Conservation (phyloP, 2,329 filamentous ascomycete species). For the Arthrobotrys conoides region DNA sequence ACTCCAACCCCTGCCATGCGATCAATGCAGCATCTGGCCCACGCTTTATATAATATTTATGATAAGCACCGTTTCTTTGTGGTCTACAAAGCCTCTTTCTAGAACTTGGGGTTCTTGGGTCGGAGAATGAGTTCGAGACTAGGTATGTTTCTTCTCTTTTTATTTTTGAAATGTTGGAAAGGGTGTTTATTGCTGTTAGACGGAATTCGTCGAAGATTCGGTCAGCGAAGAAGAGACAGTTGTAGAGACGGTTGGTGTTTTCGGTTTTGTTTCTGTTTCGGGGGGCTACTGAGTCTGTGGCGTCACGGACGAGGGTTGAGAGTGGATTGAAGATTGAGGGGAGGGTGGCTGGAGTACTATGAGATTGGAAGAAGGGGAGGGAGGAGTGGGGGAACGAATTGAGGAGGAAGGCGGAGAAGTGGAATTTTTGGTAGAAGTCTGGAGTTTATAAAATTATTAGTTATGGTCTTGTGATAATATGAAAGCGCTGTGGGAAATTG, state of each 20-base stretch:
- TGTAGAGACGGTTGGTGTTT: slow-evolving; percentile 19
- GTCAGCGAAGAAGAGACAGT: slow-evolving; percentile 35
- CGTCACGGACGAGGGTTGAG: slow-evolving; percentile 1
- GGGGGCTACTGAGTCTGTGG: not conserved
- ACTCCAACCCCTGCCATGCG: slow-evolving; percentile 28
- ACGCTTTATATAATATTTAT: slow-evolving; percentile 7
- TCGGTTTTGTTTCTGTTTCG: not conserved
- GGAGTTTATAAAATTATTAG: slow-evolving; percentile 3
- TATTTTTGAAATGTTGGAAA: slow-evolving; percentile 9
- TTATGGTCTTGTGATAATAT: not conserved
- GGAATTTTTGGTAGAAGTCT: slow-evolving; percentile 36
- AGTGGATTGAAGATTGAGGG: not conserved
- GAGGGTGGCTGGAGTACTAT: not conserved
- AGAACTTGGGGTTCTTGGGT: not conserved
- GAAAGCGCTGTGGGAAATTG: not conserved
- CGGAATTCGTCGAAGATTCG: slow-evolving; percentile 28
- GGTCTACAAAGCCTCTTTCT: not conserved
- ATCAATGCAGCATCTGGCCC: slow-evolving; percentile 21
- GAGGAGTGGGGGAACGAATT: slow-evolving; percentile 24
- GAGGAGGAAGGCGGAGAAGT: slow-evolving; percentile 38
- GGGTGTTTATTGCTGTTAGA: slow-evolving; percentile 8
- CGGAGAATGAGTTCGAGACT: slow-evolving; percentile 8
- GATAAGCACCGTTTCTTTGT: not conserved
- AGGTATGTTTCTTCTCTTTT: slow-evolving; percentile 9
- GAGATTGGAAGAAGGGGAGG: slow-evolving; percentile 13